Base-by-base conservation (phyloP, 495 filamentous ascomycete genomes). In the Hypoxylon fuscum region DNA sequence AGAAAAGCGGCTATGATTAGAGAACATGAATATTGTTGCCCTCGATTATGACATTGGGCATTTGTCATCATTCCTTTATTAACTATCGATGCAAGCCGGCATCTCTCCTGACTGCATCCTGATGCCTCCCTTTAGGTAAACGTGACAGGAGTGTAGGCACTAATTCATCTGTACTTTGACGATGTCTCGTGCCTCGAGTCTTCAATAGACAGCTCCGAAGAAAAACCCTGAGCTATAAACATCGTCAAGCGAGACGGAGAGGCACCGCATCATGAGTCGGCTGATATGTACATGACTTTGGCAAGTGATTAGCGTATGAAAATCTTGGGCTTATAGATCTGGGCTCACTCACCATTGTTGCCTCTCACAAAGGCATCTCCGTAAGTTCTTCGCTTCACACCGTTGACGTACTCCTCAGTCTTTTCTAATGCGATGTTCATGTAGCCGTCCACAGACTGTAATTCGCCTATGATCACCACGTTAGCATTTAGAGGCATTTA, bases 361-460 rank as follows among this genome's bases (percentile, higher is more conserved):
- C 95, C 95, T 66, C 95, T 83, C 14, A 98, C 88, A 71, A 98
- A 98, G 23, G 96, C 92, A 79, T 98, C 95, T 0, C 96, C 95
- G 74, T 96, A 98, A 38, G 79, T 89, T 65, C 90, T 83, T 62
- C 86, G 84, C 70, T 91, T 83, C 55, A 85, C 85, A 21, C 94
- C 96, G 70, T 93, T 87, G 45, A 95, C 89, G 68, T 87, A 92
- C 77, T 98, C 96, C 59, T 92, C 88, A 0, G 92, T 94, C 74
- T 96, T 93, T 72, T 98, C 95, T 2, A 98, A 83, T 15, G 95
- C 92, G 63, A 98, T 96, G 74, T 98, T 98, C 95, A 98, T 98
- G 72, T 97, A 98, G 34, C 96, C 96, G 72, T 98, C 95, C n/a
- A 98, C 93, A 0, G 92, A 96, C 68, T 96, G 92, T n/a, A 97